Base-by-base conservation (phyloP, 2,329 filamentous ascomycete species). In the Cylindrodendrum hubeiense region DNA sequence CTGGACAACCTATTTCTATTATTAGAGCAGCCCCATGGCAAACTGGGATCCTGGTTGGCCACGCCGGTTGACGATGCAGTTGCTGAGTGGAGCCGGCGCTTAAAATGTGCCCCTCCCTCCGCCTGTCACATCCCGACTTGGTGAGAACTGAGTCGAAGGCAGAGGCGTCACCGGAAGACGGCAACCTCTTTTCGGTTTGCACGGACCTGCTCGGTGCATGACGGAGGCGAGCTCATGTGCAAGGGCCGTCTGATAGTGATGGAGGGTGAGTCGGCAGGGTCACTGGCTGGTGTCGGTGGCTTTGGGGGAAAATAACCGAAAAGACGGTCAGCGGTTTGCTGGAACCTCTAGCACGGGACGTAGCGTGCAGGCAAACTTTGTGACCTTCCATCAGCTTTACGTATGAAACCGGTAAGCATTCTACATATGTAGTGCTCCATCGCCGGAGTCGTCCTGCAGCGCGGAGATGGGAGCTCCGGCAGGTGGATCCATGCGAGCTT, bases 71-170 rank as follows among this genome's bases (percentile, higher is more conserved):
- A 64, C 69, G 50, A 73, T 69, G 70, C 70, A 57, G 69, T 70
- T 66, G 61, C 43, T 15, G 47, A 63, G 69, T 74, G 72, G 63
- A 59, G 72, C 52, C 69, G 67, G 72, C 72, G 72, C 72, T 74
- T 74, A 74, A 74, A 65, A 63, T 39, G 65, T 67, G 60, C 53
- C 65, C 60, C 62, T n/a, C 63, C n/a, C n/a, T 62, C 28, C 30
- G 41, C 39, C 46, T 59, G 56, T 63, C 54, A 63, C 60, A 60
- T 56, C 54, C 34, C 60, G 26, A 43, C 50, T 19, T 24, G 49
- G 49, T 43, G 55, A 63, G 54, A 57, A 50, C 41, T 26, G 52
- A 53, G 49, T 51, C 49, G n/a, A 47, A 33, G 49, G 46, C 15
- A 24, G 49, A 44, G 55, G 15, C 41, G 12, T 65, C 43, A 19